A percentile compares a stretch with the other conserved stretches of the same genome.
Conservation (phyloP, 192 early-diverging fungal genomes). For the Funneliformis geosporum region DNA sequence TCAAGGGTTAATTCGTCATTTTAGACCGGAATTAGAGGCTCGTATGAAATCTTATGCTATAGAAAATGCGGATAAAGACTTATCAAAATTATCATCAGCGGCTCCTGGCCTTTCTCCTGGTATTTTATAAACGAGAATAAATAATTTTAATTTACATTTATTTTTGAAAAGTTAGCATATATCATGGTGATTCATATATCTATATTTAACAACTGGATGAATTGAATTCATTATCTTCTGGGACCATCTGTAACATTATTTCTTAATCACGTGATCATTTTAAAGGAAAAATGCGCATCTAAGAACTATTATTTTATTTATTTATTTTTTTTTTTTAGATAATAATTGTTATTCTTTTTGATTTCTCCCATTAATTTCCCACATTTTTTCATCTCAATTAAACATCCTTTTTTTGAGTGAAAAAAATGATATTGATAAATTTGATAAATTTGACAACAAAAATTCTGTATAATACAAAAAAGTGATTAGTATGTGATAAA, state of each 20-base stretch:
- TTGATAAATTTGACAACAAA: not conserved
- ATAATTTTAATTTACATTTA: too few relatives aligned
- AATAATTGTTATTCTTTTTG: not conserved
- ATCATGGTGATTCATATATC: too few relatives aligned
- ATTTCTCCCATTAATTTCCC: not conserved
- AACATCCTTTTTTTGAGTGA: not conserved
- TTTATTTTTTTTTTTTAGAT: not conserved
- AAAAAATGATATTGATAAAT: not conserved
- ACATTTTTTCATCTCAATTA: not conserved
- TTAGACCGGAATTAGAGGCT: constrained; percentile 82
- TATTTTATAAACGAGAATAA: not conserved
- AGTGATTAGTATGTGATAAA: not conserved
- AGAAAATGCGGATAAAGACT: not conserved
- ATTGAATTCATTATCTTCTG: too few relatives aligned
- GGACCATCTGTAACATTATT: too few relatives aligned
- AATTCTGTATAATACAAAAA: not conserved
- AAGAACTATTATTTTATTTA: too few relatives aligned
- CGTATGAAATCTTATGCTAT: constrained; percentile 43
- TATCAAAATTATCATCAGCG: constrained; percentile 23
- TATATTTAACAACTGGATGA: too few relatives aligned
- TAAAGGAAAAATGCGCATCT: too few relatives aligned
- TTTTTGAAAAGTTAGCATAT: too few relatives aligned
- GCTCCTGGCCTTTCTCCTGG: constrained; percentile 4
- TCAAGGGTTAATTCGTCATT: constrained; percentile 89
- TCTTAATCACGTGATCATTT: too few relatives aligned